These are phyloP conservation scores for Septoria petroselini DNA, from an alignment of 2,329 filamentous ascomycete genomes.

Conservation along the genomic window DNA sequence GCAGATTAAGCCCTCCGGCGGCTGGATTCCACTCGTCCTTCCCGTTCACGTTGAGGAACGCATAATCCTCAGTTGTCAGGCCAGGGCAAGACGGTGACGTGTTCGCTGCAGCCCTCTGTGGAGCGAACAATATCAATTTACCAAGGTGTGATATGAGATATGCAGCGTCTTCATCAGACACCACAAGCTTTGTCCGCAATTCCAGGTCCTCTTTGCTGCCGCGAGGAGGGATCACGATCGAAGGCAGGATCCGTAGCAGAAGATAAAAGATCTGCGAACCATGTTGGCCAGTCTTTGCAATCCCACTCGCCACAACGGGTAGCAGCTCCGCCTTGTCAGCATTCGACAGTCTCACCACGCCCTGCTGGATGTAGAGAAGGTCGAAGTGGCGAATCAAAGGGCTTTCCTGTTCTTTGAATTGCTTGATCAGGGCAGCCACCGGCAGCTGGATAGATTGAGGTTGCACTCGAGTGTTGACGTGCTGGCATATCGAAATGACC, in stretches of 20 bases:
- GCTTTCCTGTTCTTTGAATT: conserved; percentile 76
- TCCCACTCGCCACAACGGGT: conserved; percentile 65
- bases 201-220: conserved; percentile 74
- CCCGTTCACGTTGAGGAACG: conserved; percentile 64
- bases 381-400: conserved; percentile 83
- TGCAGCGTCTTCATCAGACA: conserved; percentile 67
- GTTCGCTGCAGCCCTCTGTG: conserved; percentile 37
- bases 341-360: conserved; percentile 60
- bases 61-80: conserved; percentile 62
- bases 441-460: conserved; percentile 69
- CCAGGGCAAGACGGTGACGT: conserved; percentile 53
- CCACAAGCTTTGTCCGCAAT: conserved; percentile 63
- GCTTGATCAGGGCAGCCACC: conserved; percentile 76
- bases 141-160: conserved; percentile 74
- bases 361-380: conserved; percentile 83
- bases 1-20: conserved; percentile 62
- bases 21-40: conserved; percentile 68
- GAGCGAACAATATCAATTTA: conserved; percentile 67
- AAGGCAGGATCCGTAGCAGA: conserved; percentile 70
- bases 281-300: conserved; percentile 57
- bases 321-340: conserved; percentile 68
- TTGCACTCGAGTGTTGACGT: conserved; percentile 65
- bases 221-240: conserved; percentile 68
- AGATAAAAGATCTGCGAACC: conserved; percentile 74
- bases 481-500: conserved; percentile 68